phyloP scores from a whole-genome alignment of 2,329 filamentous ascomycete species.

The Phialemonium atrogriseum region DNA sequence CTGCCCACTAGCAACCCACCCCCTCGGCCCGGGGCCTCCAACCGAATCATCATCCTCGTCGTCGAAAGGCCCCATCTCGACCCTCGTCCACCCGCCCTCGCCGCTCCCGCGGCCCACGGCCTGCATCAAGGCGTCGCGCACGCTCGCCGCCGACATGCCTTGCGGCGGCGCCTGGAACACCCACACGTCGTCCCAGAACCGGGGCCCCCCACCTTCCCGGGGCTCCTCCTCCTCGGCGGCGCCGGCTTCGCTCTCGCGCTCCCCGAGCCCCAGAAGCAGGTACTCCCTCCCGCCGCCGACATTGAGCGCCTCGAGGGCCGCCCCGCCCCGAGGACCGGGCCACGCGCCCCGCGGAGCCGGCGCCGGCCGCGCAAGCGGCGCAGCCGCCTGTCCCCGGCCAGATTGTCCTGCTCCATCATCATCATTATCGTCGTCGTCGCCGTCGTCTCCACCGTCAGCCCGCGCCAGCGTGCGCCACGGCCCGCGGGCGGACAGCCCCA shows the following conservation, averaged over 20 bases:
- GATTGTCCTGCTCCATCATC: too few relatives aligned
- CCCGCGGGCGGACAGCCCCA: slow-evolving; percentile 40
- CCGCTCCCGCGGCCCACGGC: slow-evolving; percentile 43
- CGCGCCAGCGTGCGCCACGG: slow-evolving; percentile 44
- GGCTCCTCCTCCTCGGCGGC: slow-evolving; percentile 42
- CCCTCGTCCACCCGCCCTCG: slow-evolving; percentile 50
- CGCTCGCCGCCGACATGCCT: slow-evolving; percentile 44
- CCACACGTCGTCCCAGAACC: slow-evolving; percentile 55
- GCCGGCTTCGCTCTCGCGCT: slow-evolving; percentile 38
- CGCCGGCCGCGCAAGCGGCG: slow-evolving; percentile 6
- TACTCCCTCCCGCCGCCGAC: slow-evolving; percentile 54
- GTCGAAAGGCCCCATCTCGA: slow-evolving; percentile 40
- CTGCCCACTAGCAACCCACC: slow-evolving; percentile 48
- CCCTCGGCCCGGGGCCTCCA: slow-evolving; percentile 42
- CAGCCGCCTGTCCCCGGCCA: slow-evolving; percentile 13
- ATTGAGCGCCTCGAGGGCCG: slow-evolving; percentile 45
- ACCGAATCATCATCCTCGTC: slow-evolving; percentile 36
- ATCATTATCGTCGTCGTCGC: slow-evolving; percentile 28
- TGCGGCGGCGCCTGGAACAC: slow-evolving; percentile 51
- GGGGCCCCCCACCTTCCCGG: too few relatives aligned
- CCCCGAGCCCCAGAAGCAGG: slow-evolving; percentile 53
- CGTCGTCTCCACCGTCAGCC: slow-evolving; percentile 16
- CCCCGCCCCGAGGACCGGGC: slow-evolving; percentile 46
- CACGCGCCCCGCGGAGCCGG: slow-evolving; percentile 22
- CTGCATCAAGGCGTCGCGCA: slow-evolving; percentile 47